Evolutionary conservation across 768 basidiomycete genomes (phyloP).

Genomic region (Agaricus blazei): DNA sequence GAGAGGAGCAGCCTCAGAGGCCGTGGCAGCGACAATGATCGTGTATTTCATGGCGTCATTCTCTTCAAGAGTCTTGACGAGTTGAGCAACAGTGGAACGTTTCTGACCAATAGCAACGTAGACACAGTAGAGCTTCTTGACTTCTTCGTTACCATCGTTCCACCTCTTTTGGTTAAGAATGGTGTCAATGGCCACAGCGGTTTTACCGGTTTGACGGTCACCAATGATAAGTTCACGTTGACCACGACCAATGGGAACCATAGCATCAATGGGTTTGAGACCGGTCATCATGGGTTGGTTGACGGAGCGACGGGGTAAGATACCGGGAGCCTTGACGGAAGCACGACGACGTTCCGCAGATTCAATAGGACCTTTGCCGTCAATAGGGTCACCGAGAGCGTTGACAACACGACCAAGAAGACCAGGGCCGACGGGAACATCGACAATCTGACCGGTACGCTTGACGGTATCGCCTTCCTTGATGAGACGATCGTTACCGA

Average conservation of each 20-base stretch:
- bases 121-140: conserved; percentile 99
- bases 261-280: conserved; percentile 99
- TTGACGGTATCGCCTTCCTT: conserved; percentile 99
- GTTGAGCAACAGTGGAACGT: conserved; percentile 98
- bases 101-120: conserved; percentile 99
- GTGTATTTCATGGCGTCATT: conserved; percentile 99
- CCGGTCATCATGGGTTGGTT: conserved; percentile 99
- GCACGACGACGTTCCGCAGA: conserved; percentile 93
- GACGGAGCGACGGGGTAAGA: conserved; percentile 98
- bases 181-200: conserved; percentile 98
- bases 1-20: conserved; percentile 97
- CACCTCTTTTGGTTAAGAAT: conserved; percentile 99
- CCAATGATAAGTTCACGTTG: conserved; percentile 99
- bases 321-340: conserved; percentile 98
- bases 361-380: conserved; percentile 97
- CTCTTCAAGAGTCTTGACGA: conserved; percentile 99
- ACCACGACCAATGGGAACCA: conserved; percentile 99
- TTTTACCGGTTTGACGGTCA: conserved; percentile 99
- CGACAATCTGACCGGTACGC: conserved; percentile 99
- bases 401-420: conserved; percentile 99
- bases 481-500: conserved; percentile 97
- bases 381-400: conserved; percentile 99
- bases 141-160: conserved; percentile 97
- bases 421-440: conserved; percentile 96
- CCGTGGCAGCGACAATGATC: conserved; percentile 98